Base-by-base conservation (phyloP, 2,329 filamentous ascomycete species). In the Zopfia rhizophila region DNA sequence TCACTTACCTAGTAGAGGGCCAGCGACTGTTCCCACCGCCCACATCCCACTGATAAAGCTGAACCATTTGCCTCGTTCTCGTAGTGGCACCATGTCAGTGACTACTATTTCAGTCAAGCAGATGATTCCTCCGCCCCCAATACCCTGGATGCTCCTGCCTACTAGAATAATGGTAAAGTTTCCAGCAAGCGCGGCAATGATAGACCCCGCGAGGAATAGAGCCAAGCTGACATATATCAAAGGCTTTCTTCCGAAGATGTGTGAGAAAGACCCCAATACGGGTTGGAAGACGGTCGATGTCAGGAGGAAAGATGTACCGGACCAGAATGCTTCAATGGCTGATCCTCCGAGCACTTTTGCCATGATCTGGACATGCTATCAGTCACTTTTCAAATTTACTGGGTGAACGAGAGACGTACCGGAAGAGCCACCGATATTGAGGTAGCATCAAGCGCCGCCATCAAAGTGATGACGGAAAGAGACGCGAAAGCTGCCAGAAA, bases 371-470 rank as follows among this genome's bases (percentile, higher is more conserved):
- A 7, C 8, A 12, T 6, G 23, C 65, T 28, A 63, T 51, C 13
- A 16, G 11, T 19, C 4, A 18, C 23, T 24, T 14, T 21, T 19
- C 10, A 31, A 21, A 19, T 23, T 11, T 24, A 2, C 5, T 8
- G 29, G 17, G 7, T 30, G 6, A n/a, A n/a, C n/a, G n/a, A 23
- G 12, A 29, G 5, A 48, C 64, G 11, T 59, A 72, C 69, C 10
- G 70, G 64, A 31, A 87, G 68, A 3, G 85, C 84, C 5, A 87
- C 83, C 3, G 82, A 84, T 38, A 88, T 75, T 3, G 82, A 86
- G 1, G 85, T 88, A 3, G 84, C 84, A 65, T 88, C 85, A 19
- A 88, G 73, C 10, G 85, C 83, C 2, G 84, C 82, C 72, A 85
- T 84, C 13, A 88, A 70, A 3, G 80, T 80, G 40, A 88, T 73